Conservation (phyloP, 768 basidiomycete genomes). For the Boletus huronensis region DNA sequence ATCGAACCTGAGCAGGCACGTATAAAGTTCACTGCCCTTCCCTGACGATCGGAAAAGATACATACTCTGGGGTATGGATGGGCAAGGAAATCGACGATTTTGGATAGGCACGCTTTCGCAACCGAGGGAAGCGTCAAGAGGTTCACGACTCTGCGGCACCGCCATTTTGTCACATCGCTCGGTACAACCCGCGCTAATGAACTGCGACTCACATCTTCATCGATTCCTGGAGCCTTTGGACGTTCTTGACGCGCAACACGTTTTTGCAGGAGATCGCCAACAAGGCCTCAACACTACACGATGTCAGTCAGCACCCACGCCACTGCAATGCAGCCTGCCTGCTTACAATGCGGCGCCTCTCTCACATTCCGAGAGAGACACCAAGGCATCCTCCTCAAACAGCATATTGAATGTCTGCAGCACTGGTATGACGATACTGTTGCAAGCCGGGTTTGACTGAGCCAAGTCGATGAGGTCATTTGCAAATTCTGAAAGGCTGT, state of each 20-base stretch:
- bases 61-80: constrained; percentile 81
- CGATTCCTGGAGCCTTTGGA: constrained; percentile 74
- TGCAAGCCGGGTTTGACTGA: constrained; percentile 52
- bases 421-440: constrained; percentile 77
- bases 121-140: constrained; percentile 51
- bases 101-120: constrained; percentile 40
- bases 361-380: constrained; percentile 42
- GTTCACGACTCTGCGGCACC: constrained; percentile 54
- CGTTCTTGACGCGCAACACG: constrained; percentile 68
- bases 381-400: constrained; percentile 63
- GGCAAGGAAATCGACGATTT: constrained; percentile 58
- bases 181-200: constrained; percentile 12
- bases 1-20: constrained; percentile 55
- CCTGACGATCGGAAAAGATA: constrained; percentile 14
- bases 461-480: constrained; percentile 56
- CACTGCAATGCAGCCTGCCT: constrained; percentile 12
- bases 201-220: constrained; percentile 73
- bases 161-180: constrained; percentile 14
- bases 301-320: constrained; percentile 10
- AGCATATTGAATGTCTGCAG: constrained; percentile 73
- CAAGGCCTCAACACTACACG: constrained; percentile 49
- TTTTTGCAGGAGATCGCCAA: constrained; percentile 58
- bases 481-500: constrained; percentile 50
- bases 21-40: constrained; percentile 3
- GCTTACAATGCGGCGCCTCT: constrained; percentile 53